Evolutionary conservation across 2,329 filamentous ascomycete genomes (phyloP).

Genomic region (Fusarium graminum): DNA sequence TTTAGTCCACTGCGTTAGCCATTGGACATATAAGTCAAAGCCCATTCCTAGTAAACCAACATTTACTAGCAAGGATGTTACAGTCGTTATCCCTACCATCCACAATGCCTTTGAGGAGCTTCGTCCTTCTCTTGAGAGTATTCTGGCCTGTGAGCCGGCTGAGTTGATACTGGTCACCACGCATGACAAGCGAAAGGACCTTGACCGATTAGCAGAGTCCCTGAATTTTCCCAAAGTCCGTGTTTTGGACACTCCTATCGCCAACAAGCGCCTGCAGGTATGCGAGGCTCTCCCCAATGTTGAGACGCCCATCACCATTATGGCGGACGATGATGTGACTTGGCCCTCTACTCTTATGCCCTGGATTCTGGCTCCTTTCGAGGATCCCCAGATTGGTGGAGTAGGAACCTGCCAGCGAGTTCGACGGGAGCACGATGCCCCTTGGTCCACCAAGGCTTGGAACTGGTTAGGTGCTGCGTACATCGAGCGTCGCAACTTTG

Average conservation of each 20-base stretch:
- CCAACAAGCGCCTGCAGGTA: conserved; percentile 96
- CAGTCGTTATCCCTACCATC: conserved; percentile 93
- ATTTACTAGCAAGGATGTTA: conserved; percentile 85
- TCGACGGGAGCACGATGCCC: conserved; percentile 73
- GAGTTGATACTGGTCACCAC: conserved; percentile 91
- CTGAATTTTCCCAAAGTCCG: conserved; percentile 72
- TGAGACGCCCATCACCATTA: conserved; percentile 84
- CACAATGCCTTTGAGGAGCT: conserved; percentile 88
- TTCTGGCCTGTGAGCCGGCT: conserved; percentile 75
- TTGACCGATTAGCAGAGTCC: conserved; percentile 75
- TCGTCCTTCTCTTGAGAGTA: conserved; percentile 82
- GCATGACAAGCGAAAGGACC: conserved; percentile 78
- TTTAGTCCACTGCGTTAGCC: conserved; percentile 85
- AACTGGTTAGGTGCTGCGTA: conserved; percentile 94
- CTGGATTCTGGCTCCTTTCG: conserved; percentile 94
- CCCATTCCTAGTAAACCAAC: conserved; percentile 85
- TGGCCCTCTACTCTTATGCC: conserved; percentile 88
- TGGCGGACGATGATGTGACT: conserved; percentile 96
- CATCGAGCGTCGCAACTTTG: conserved; percentile 93
- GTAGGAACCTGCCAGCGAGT: conserved; percentile 93
- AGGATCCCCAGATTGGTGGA: conserved; percentile 84
- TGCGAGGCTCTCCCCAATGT: conserved; percentile 91
- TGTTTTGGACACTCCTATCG: conserved; percentile 82
- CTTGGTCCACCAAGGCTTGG: conserved; percentile 75
- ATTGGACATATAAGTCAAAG: conserved; percentile 88